Conservation (phyloP, 2,329 filamentous ascomycete species). For the Blastomyces emzantsi region DNA sequence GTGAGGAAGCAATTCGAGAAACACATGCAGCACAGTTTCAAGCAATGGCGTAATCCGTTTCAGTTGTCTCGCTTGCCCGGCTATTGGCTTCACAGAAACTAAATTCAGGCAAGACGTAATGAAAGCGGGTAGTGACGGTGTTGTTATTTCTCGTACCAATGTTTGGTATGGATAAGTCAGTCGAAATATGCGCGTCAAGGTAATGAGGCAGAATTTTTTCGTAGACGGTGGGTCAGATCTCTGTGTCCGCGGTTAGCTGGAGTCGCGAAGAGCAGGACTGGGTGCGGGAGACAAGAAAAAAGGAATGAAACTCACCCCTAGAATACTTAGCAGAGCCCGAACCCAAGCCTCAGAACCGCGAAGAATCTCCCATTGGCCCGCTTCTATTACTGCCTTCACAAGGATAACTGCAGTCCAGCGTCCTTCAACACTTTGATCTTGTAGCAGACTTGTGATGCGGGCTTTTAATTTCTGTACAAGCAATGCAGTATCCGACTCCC, state of each 20-base stretch:
- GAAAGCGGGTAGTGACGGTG: constrained; percentile 67
- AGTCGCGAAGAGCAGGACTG: background rate
- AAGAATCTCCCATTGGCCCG: constrained; percentile 75
- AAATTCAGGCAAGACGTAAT: constrained; percentile 64
- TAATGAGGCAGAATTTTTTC: constrained; percentile 67
- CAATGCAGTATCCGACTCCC: constrained; percentile 56
- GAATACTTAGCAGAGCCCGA: constrained; percentile 60
- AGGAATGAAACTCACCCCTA: constrained; percentile 49
- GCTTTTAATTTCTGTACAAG: constrained; percentile 75
- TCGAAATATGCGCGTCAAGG: constrained; percentile 73
- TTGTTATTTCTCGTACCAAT: constrained; percentile 77
- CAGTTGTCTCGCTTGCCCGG: constrained; percentile 28
- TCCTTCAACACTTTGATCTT: constrained; percentile 63
- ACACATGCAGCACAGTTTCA: constrained; percentile 61
- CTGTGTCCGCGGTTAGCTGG: constrained; percentile 31
- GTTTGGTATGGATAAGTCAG: constrained; percentile 75
- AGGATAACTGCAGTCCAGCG: constrained; percentile 70
- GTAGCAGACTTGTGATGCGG: constrained; percentile 65
- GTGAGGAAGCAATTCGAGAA: constrained; percentile 62
- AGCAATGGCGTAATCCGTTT: constrained; percentile 44
- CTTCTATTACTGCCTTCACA: constrained; percentile 71
- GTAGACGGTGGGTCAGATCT: constrained; percentile 68
- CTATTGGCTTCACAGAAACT: constrained; percentile 39
- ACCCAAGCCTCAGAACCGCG: constrained; percentile 68
- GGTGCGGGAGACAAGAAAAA: background rate